These are phyloP conservation scores for Agapanthus africanus DNA, from an alignment of 106 monocot genomes.

Conservation along the genomic window DNA sequence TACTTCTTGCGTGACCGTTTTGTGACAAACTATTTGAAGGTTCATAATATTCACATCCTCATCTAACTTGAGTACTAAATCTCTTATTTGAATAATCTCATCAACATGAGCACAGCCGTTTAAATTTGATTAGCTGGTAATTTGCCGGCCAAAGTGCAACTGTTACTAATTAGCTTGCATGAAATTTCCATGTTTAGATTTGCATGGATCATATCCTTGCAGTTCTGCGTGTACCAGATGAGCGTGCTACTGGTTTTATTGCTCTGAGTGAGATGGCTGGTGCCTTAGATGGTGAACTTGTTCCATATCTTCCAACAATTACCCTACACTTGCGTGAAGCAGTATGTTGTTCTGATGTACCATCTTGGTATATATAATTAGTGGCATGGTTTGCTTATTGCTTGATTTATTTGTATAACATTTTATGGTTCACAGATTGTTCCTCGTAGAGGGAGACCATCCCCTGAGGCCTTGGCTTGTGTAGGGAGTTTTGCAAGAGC, in stretches of 20 bases:
- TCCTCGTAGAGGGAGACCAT: constrained; percentile 88
- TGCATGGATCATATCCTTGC: constrained; percentile 98
- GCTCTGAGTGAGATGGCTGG: constrained; percentile 99
- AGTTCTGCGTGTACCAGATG: constrained; percentile 80
- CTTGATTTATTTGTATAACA: not conserved
- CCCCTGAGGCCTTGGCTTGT: constrained; percentile 86
- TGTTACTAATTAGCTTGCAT: constrained; percentile 3
- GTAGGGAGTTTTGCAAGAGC: constrained; percentile 92
- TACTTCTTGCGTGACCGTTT: constrained; percentile 97
- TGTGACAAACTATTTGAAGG: constrained; percentile 95
- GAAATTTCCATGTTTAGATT: constrained; percentile 35
- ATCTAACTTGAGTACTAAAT: too few relatives aligned
- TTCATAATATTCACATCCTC: too few relatives aligned
- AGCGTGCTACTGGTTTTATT: constrained; percentile 90
- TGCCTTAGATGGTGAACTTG: constrained; percentile 84
- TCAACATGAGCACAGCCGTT: too few relatives aligned
- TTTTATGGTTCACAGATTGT: constrained; percentile 54
- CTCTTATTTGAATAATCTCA: too few relatives aligned
- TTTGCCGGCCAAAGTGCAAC: not conserved
- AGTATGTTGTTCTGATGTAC: constrained; percentile 39
- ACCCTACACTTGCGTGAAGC: constrained; percentile 79
- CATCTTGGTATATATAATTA: not conserved
- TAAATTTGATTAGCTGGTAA: too few relatives aligned
- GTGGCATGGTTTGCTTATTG: not conserved
- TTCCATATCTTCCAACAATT: constrained; percentile 80